phyloP scores from a whole-genome alignment of 257 asterid species.

The Coffea eugenioides region DNA sequence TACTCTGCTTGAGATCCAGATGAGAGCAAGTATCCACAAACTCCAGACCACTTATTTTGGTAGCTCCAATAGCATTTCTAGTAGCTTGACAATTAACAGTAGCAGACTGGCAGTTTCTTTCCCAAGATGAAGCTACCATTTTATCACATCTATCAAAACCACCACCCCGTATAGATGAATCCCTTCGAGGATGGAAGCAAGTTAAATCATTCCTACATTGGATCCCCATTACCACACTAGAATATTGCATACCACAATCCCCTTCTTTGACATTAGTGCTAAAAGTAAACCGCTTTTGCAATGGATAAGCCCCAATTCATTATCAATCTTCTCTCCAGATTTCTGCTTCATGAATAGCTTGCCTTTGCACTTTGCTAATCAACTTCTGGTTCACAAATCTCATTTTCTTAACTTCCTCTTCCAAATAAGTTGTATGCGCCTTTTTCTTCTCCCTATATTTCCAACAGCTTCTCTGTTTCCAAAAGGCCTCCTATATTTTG shows the following conservation, averaged over 20 bases:
- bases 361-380: constrained; percentile 46
- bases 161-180: no score
- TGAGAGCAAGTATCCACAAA: no score
- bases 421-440: constrained; percentile 53
- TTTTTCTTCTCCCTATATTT: constrained; percentile 72
- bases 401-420: constrained; percentile 58
- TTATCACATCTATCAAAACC: no score
- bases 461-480: constrained; percentile 71
- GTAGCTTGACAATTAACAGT: no score
- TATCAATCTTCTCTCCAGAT: constrained; percentile 45
- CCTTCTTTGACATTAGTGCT: constrained; percentile 13
- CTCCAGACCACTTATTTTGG: no score
- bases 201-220: no score
- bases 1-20: no score
- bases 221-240: no score
- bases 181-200: no score
- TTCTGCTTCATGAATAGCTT: constrained; percentile 47
- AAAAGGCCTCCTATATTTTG: constrained; percentile 27
- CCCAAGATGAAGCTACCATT: no score
- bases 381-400: constrained; percentile 46
- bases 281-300: constrained; percentile 25
- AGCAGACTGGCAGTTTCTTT: no score
- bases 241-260: constrained; percentile 7
- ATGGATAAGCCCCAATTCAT: constrained; percentile 45
- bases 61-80: no score